Percentiles rank a stretch among this genome's conserved stretches.
Conservation (phyloP, 495 filamentous ascomycete genomes). For the Penicillium cinerascens region DNA sequence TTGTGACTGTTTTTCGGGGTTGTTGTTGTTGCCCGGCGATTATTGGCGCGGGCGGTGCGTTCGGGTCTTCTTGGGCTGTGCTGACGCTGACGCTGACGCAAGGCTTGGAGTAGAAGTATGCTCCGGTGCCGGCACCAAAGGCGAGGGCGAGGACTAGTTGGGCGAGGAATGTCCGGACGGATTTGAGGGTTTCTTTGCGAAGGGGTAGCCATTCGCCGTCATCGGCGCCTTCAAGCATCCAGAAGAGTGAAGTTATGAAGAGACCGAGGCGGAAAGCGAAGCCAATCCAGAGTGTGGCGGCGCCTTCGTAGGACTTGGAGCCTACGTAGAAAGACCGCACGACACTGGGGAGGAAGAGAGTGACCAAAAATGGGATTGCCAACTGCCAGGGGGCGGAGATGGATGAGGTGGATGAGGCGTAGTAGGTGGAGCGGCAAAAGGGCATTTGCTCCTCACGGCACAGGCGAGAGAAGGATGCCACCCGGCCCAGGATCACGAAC, state of each 20-base stretch:
- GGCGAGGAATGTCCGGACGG: slow-evolving; percentile 68
- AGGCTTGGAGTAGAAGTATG: slow-evolving; percentile 71
- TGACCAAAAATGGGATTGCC: slow-evolving; percentile 69
- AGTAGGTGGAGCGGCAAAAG: slow-evolving; percentile 91
- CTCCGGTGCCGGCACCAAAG: slow-evolving; percentile 62
- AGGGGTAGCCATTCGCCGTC: slow-evolving; percentile 77
- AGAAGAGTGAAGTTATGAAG: slow-evolving; percentile 74
- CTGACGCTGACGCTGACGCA: slow-evolving; percentile 59
- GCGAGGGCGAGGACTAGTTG: slow-evolving; percentile 69
- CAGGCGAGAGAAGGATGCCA: slow-evolving; percentile 85
- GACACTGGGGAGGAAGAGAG: slow-evolving; percentile 69
- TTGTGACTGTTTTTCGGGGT: slow-evolving; percentile 59
- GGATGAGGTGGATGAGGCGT: slow-evolving; percentile 84
- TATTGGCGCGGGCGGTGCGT: slow-evolving; percentile 34
- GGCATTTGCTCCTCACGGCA: slow-evolving; percentile 99
- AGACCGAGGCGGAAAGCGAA: slow-evolving; percentile 74
- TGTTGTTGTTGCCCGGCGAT: slow-evolving; percentile 25
- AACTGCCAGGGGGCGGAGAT: slow-evolving; percentile 93
- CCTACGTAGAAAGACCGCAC: slow-evolving; percentile 72
- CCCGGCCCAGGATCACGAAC: slow-evolving; percentile 75
- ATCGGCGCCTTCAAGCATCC: slow-evolving; percentile 87
- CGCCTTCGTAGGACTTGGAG: slow-evolving; percentile 80
- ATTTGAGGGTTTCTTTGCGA: slow-evolving; percentile 64
- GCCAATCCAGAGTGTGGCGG: slow-evolving; percentile 78
- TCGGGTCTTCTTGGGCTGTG: slow-evolving; percentile 24